Percentiles rank a stretch among this genome's conserved stretches.
Conservation (phyloP, 2,329 filamentous ascomycete genomes). For the Penicillium sp. region DNA sequence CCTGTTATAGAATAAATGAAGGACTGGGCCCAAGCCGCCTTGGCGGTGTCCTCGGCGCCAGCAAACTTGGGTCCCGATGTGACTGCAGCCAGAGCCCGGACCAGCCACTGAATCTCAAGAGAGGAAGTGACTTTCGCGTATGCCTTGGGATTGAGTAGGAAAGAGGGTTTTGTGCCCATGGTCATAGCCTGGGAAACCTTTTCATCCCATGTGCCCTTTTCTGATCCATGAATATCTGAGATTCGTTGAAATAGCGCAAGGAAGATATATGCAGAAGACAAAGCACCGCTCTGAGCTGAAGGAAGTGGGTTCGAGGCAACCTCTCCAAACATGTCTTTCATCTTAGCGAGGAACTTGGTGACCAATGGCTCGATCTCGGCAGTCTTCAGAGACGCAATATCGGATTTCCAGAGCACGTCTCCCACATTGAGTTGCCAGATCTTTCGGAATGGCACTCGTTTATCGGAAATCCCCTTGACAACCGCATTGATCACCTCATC, state of each 20-base stretch:
- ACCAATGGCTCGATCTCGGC: conserved; percentile 51
- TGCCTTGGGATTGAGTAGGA: conserved; percentile 79
- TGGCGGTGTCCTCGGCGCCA: conserved; percentile 49
- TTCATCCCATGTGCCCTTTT: conserved; percentile 51
- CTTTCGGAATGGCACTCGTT: conserved; percentile 74
- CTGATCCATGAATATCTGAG: conserved; percentile 55
- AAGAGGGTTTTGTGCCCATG: conserved; percentile 79
- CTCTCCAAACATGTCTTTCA: conserved; percentile 71
- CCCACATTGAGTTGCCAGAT: conserved; percentile 78
- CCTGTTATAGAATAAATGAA: conserved; percentile 77
- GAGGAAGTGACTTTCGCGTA: conserved; percentile 76
- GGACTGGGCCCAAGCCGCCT: conserved; percentile 77
- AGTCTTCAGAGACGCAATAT: conserved; percentile 50
- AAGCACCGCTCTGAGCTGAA: conserved; percentile 78
- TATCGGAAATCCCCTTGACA: conserved; percentile 80
- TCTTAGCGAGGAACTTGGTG: conserved; percentile 53
- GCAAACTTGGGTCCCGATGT: conserved; percentile 57
- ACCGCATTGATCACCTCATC: conserved; percentile 70
- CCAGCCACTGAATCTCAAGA: conserved; percentile 78
- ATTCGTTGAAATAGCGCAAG: conserved; percentile 62
- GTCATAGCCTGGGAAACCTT: conserved; percentile 67
- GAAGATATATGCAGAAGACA: conserved; percentile 75
- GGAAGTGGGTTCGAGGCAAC: conserved; percentile 74
- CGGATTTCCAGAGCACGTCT: conserved; percentile 65
- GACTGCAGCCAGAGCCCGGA: conserved; percentile 67